Conservation (phyloP, 2,329 filamentous ascomycete species). For the Plenodomus biglobosus region DNA sequence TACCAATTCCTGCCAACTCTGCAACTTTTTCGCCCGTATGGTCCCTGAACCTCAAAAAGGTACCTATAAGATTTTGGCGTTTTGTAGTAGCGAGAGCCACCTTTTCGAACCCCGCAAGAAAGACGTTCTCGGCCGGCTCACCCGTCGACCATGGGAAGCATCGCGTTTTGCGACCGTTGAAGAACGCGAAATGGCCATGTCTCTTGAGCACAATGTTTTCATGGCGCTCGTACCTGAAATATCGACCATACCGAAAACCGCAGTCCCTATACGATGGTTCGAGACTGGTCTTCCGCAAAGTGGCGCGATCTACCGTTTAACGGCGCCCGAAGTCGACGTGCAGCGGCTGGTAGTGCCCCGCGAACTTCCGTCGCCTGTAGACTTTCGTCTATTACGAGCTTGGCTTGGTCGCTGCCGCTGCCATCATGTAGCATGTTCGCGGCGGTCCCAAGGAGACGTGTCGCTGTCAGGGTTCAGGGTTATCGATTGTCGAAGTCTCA, state of each 20-base stretch:
- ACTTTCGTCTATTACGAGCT: slow-evolving; percentile 1
- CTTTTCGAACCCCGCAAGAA: slow-evolving; percentile 3
- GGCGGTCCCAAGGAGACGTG: not conserved
- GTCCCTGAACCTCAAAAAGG: not conserved
- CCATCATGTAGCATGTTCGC: not conserved
- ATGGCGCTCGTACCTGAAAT: slow-evolving; percentile 2
- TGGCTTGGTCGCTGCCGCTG: slow-evolving; percentile 3
- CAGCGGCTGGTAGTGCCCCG: slow-evolving; percentile 1
- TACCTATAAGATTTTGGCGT: not conserved
- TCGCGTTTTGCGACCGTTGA: not conserved
- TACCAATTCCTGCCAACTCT: not conserved
- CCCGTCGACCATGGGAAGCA: slow-evolving; percentile 2
- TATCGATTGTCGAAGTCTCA: slow-evolving; percentile 2
- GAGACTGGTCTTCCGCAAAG: not conserved
- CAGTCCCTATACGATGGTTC: slow-evolving; percentile 2
- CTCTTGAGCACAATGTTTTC: slow-evolving; percentile 4
- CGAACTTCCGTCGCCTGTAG: not conserved
- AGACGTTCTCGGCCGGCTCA: not conserved
- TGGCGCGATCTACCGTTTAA: slow-evolving; percentile 2
- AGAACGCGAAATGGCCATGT: not conserved
- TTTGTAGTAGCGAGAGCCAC: slow-evolving; percentile 4
- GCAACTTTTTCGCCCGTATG: not conserved
- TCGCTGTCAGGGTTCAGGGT: slow-evolving; percentile 1
- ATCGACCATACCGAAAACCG: not conserved
- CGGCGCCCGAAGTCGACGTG: not conserved